A percentile compares a stretch with the other conserved stretches of the same genome.
Conservation (phyloP, 176 grass and related monocot species). For the Lolium rigidum region DNA sequence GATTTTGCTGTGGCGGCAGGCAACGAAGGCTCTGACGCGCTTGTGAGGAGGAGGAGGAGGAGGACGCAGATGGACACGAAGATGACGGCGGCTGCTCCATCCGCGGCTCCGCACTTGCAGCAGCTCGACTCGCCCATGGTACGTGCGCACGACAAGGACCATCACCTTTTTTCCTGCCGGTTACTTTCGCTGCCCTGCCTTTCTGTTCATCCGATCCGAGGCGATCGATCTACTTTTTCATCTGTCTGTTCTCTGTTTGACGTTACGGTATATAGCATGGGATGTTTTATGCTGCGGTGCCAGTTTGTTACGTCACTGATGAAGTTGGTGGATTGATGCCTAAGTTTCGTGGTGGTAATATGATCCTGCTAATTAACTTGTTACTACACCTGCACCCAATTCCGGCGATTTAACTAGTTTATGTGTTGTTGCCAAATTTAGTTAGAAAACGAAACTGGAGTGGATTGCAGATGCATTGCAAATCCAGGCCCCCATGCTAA, state of each 20-base stretch:
- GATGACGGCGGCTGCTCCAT: slow-evolving; percentile 40
- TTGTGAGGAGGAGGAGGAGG: too few species aligned
- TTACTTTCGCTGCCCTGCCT: not conserved
- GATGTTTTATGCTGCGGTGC: not conserved
- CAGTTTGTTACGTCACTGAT: not conserved
- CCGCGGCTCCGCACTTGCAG: not conserved
- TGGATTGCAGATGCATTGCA: not conserved
- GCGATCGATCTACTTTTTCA: not conserved
- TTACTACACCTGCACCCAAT: not conserved
- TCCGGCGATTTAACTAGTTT: not conserved
- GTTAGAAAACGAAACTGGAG: not conserved
- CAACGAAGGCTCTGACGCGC: slow-evolving; percentile 28
- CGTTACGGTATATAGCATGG: not conserved
- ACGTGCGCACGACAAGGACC: not conserved
- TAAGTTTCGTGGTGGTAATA: not conserved
- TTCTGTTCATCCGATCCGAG: not conserved
- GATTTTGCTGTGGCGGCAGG: not conserved
- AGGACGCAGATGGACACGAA: slow-evolving; percentile 43
- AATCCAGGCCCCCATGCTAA: not conserved
- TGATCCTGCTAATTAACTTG: not conserved
- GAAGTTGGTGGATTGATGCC: not conserved
- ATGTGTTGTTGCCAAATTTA: not conserved
- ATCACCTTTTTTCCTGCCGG: slow-evolving; percentile 10
- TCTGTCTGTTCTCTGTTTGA: not conserved
- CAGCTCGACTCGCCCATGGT: slow-evolving; percentile 49